These are phyloP conservation scores for Leccinum angustisporum DNA, from an alignment of 1,284 basidiomycete genomes.

Conservation along the genomic window DNA sequence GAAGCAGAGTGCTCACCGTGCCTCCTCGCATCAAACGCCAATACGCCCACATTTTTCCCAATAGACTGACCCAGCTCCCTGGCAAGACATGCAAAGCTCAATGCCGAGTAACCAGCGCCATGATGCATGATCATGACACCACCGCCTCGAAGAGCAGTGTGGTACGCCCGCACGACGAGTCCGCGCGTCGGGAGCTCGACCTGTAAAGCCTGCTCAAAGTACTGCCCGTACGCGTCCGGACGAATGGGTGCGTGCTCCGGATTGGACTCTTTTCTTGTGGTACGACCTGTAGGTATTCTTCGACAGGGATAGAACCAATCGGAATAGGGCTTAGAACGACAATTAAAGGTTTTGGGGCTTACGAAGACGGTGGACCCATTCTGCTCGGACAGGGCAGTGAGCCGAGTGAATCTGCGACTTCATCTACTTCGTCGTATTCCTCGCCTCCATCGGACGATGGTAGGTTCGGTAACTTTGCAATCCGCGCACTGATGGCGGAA, in stretches of 20 bases:
- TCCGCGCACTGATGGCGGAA: constrained; percentile 64
- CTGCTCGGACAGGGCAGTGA: constrained; percentile 51
- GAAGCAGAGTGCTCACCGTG: constrained; percentile 65
- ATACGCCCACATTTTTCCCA: constrained; percentile 77
- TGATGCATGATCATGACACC: constrained; percentile 88
- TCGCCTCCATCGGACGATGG: constrained; percentile 44
- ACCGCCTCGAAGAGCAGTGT: constrained; percentile 56
- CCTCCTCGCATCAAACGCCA: constrained; percentile 83
- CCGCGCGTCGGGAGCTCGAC: constrained; percentile 61
- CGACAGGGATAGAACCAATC: background rate
- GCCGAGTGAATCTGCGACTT: constrained; percentile 61
- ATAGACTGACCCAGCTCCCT: constrained; percentile 67
- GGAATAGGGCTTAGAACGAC: background rate
- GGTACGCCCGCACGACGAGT: constrained; percentile 76
- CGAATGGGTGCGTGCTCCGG: constrained; percentile 71
- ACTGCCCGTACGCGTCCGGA: constrained; percentile 51
- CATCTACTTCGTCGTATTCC: constrained; percentile 54
- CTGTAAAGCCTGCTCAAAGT: constrained; percentile 76
- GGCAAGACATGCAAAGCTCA: constrained; percentile 89
- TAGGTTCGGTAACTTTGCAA: constrained; percentile 63
- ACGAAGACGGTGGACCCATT: constrained; percentile 54
- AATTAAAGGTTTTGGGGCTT: background rate
- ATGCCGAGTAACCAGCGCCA: constrained; percentile 87
- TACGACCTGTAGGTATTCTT: constrained; percentile 17
- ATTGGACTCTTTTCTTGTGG: constrained; percentile 44